These are phyloP conservation scores for Populus hybrid DNA, from an alignment of 441 rosid genomes.

Conservation along the genomic window DNA sequence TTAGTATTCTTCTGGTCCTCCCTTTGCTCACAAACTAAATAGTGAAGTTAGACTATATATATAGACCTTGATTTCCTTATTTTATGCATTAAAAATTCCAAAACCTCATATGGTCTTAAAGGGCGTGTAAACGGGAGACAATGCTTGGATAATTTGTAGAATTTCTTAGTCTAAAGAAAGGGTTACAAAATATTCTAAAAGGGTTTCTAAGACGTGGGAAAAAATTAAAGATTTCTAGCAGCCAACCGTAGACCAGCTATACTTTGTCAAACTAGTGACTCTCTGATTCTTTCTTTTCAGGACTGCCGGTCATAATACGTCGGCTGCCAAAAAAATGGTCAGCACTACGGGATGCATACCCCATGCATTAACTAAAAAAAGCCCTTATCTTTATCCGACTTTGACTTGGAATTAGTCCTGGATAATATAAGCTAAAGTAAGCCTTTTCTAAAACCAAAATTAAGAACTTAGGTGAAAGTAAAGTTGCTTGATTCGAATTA, in stretches of 20 bases:
- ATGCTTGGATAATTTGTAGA: background rate
- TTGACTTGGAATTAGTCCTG: no score
- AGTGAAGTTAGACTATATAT: background rate
- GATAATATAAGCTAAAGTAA: no score
- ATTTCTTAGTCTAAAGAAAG: background rate
- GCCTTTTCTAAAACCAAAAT: no score
- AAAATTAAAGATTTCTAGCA: background rate
- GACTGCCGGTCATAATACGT: conserved; percentile 9
- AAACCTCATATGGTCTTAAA: background rate
- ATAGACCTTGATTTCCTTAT: background rate
- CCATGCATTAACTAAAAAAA: background rate
- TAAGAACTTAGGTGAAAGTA: no score
- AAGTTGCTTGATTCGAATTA: no score
- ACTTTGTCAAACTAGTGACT: conserved; percentile 2
- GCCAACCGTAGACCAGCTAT: background rate
- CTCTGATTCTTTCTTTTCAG: no score
- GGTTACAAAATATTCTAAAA: background rate
- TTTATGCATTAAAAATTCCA: background rate
- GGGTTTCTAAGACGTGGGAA: background rate
- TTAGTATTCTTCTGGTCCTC: background rate
- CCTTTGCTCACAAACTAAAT: background rate
- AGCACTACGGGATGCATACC: background rate
- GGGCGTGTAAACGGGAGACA: background rate
- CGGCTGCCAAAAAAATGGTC: conserved; percentile 7
- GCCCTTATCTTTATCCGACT: background rate